phyloP scores from a whole-genome alignment of 2,329 filamentous ascomycete species.

The Macrophomina phaseolina region DNA sequence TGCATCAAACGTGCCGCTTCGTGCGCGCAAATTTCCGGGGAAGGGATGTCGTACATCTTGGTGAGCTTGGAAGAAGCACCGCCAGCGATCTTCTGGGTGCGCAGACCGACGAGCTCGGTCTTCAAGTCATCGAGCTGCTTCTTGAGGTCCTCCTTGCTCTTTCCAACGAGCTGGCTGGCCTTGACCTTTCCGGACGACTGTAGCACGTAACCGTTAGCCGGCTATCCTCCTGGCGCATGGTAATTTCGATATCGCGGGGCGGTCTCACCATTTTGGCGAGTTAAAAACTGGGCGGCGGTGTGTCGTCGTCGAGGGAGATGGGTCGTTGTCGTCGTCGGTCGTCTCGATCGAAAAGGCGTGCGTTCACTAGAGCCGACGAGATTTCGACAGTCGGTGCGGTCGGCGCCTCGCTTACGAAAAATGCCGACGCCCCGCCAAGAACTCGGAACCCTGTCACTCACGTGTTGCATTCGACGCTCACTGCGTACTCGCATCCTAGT shows the following conservation, averaged over 20 bases:
- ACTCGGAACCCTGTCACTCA: conserved; percentile 28
- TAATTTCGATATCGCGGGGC: conserved; percentile 18
- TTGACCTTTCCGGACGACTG: conserved; percentile 80
- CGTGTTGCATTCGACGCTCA: conserved; percentile 9
- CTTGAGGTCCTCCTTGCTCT: conserved; percentile 98
- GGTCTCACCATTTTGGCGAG: conserved; percentile 43
- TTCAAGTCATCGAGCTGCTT: conserved; percentile 96
- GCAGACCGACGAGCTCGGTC: conserved; percentile 93
- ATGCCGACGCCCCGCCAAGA: conserved; percentile 13
- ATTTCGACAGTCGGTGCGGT: conserved; percentile 25
- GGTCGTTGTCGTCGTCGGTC: conserved; percentile 30
- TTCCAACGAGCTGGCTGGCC: conserved; percentile 95
- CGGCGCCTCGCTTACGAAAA: conserved; percentile 25
- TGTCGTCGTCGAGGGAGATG: conserved; percentile 23
- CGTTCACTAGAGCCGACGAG: conserved; percentile 10
- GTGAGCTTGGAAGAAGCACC: conserved; percentile 95
- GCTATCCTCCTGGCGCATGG: conserved; percentile 24
- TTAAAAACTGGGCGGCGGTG: conserved; percentile 34
- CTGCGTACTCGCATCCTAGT: conserved; percentile 14
- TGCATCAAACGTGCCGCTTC: background rate
- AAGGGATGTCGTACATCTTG: conserved; percentile 77
- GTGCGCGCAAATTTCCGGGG: conserved; percentile 30
- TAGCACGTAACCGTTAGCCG: conserved; percentile 38
- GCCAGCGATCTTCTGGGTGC: conserved; percentile 96
- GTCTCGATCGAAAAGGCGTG: conserved; percentile 25